These are phyloP conservation scores for Tolypocladium nubicola DNA, from an alignment of 2,329 filamentous ascomycete genomes.

Conservation along the genomic window DNA sequence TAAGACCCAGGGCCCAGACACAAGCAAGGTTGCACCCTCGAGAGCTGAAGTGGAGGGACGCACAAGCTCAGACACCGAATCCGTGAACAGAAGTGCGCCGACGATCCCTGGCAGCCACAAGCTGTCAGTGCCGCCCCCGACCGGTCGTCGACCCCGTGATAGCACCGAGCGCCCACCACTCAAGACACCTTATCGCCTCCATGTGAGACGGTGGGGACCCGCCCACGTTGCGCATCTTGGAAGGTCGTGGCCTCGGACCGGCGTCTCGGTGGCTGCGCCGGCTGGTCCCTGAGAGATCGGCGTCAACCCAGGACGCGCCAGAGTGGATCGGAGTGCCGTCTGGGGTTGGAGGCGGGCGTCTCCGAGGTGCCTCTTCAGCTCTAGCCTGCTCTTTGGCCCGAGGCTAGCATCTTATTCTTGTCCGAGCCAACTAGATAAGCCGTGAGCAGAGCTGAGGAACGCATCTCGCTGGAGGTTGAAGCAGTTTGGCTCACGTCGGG, in stretches of 20 bases:
- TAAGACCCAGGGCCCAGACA: neutral
- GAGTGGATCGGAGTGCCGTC: neutral
- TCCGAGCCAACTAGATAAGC: neutral
- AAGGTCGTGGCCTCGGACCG: neutral
- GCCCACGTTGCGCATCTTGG: conserved; percentile 4
- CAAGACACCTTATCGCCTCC: neutral
- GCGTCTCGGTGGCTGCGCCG: neutral
- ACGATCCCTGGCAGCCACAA: neutral
- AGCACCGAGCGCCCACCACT: neutral
- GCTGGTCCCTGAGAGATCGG: neutral
- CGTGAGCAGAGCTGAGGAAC: neutral
- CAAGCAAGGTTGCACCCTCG: neutral
- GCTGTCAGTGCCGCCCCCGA: neutral
- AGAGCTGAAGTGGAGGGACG: neutral
- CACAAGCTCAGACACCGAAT: neutral
- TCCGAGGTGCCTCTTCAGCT: neutral
- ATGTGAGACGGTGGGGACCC: conserved; percentile 3
- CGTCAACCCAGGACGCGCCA: neutral
- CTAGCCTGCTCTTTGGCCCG: neutral
- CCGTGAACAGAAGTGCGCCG: neutral
- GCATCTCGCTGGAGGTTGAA: neutral
- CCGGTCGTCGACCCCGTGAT: neutral
- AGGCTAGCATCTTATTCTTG: neutral
- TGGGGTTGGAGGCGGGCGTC: neutral
- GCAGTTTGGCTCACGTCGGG: too few species aligned